Base-by-base conservation (phyloP, 306 rosid genomes). In the Gillenia trifoliata region DNA sequence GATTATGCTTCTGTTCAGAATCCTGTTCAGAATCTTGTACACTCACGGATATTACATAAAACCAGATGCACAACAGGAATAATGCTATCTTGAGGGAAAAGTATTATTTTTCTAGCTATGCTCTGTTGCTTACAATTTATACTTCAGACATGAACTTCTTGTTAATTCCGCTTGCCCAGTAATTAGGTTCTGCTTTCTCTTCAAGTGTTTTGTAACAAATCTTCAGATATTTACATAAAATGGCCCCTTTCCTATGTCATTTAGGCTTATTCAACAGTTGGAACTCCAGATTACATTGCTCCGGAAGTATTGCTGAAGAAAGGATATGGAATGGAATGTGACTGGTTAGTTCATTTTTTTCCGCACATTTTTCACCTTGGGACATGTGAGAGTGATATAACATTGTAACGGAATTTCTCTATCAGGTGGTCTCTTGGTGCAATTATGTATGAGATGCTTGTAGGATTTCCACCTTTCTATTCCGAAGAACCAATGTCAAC, bases 381-480 rank as follows among this genome's bases (percentile, higher is more conserved):
- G 45, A 36, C 74, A 60, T 68, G 79, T 29, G 25, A 54, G 43
- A 55, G 54, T 64, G 56, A 56, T 10, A 31, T 67, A 25, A 50
- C 16, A 77, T 12, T 41, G 50, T 70, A 34, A 82, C 76, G 15
- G 43, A 54, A n/a, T 52, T 43, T 64, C 12, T 56, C 3, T 71
- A 50, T 76, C 76, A 92, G 96, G 97, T 92, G 97, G 97, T 92
- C 97, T 81, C 87, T 92, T n/a, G 97, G 97, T 30, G 96, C 97
- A 72, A 92, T 90, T 69, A 92, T 89, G 97, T 92, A 90, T 57
- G 97, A 92, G 83, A 92, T 92, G 97, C 96, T 92, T 57, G 93
- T 92, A 62, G 97, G 97, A 29, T 92, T 49, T 68, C 97, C 97
- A 6, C 97, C 97, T 23, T 92, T 92, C 79, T 90, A 92, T 79